Evolutionary conservation across 306 rosid species (phyloP).

Genomic region (Prunus mira): DNA sequence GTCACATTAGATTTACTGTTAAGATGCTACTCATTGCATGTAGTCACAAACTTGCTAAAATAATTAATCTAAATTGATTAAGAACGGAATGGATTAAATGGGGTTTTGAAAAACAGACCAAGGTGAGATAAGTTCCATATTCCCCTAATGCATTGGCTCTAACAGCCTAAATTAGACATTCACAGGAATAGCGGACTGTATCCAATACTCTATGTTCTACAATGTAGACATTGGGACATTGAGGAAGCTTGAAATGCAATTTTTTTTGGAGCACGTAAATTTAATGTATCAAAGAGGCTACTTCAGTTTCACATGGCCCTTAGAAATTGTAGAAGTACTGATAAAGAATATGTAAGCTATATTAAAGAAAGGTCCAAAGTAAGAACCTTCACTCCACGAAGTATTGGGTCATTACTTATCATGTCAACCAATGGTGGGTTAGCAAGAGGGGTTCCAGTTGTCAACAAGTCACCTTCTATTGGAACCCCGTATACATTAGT

Average conservation of each 20-base stretch:
- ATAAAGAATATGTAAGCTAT: not conserved
- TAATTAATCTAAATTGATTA: not conserved
- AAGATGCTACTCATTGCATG: not conserved
- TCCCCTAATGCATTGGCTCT: not conserved
- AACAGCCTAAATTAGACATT: not conserved
- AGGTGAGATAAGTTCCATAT: not conserved
- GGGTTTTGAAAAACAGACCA: not conserved
- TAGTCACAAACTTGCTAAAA: not conserved
- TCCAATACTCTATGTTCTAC: not conserved
- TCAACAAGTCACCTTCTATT: constrained; percentile 58
- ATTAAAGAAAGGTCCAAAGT: constrained; percentile 20
- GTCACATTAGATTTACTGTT: not conserved
- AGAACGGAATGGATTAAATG: not conserved
- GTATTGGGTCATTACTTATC: constrained; percentile 90
- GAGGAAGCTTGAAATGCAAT: not conserved
- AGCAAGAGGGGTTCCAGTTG: constrained; percentile 80
- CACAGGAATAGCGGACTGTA: not conserved
- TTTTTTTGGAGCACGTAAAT: not conserved
- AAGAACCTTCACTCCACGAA: constrained; percentile 81
- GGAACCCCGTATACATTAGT: constrained; percentile 73
- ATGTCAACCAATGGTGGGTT: constrained; percentile 84
- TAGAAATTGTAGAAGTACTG: not conserved
- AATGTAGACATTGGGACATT: not conserved
- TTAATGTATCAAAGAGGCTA: not conserved
- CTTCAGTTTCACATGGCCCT: not conserved